Conservation (phyloP, 2,329 filamentous ascomycete genomes). For the Cercospora sp. region DNA sequence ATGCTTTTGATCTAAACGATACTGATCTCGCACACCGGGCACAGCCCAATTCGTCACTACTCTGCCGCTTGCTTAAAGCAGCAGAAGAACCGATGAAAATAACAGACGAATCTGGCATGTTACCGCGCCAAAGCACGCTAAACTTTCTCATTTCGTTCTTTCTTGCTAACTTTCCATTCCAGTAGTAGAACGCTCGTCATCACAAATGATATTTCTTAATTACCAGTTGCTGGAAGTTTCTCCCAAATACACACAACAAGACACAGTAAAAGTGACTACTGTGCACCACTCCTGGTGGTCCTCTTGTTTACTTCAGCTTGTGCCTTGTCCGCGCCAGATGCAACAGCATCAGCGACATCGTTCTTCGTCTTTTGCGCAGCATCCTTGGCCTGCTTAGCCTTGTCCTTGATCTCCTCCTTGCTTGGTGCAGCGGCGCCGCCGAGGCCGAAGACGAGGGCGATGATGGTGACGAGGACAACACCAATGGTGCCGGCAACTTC, state of each 20-base stretch:
- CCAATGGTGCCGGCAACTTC: conserved; percentile 82
- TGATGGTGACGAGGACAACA: conserved; percentile 66
- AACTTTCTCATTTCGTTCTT: not conserved
- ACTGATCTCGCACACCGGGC: not conserved
- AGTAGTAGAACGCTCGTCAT: not conserved
- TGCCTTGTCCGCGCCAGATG: conserved; percentile 68
- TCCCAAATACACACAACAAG: not conserved
- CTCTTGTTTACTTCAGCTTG: conserved; percentile 67
- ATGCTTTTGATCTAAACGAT: not conserved
- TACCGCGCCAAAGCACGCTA: not conserved
- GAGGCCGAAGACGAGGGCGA: conserved; percentile 67
- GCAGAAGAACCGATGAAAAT: not conserved
- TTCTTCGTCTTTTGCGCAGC: conserved; percentile 64
- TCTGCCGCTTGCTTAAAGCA: not conserved
- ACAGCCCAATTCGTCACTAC: not conserved
- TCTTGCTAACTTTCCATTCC: not conserved
- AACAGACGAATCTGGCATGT: not conserved
- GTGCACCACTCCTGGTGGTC: conserved; percentile 27
- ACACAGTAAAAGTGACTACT: conserved; percentile 14
- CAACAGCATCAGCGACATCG: conserved; percentile 66
- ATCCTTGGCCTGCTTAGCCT: conserved; percentile 75
- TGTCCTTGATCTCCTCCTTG: conserved; percentile 67
- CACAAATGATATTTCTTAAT: not conserved
- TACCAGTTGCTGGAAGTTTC: not conserved
- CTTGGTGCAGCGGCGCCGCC: conserved; percentile 63